Evolutionary conservation across 495 filamentous ascomycete species (phyloP), one percentile per base, ranked within the genome.

Genomic region (Hypoxylon fragiforme): DNA sequence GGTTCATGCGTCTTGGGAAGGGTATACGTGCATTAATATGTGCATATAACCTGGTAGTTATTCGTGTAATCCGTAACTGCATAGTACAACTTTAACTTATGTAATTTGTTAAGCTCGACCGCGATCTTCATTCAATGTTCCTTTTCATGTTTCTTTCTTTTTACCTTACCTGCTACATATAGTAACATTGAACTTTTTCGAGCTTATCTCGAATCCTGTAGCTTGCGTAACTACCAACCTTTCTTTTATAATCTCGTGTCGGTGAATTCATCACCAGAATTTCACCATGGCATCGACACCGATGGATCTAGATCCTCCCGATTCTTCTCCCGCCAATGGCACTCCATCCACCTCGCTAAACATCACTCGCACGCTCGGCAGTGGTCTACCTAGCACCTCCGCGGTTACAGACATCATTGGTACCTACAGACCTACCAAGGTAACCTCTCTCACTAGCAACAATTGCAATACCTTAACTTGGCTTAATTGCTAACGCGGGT

Each of bases 351-450:
- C 56, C 3, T 44, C 63, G 4, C 64, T 77, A 3, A 71, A 72
- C 45, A 75, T 73, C 19, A 64, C 64, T 11, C 66, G 73, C 7
- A 71, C 68, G 7, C 49, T 74, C 13, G 70, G 60, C 18, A 59
- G 66, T 24, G 66, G 65, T 51, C 34, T 64, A 22, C 50, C 64
- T 8, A 57, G 67, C 40, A 78, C 74, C 3, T 68, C 76, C 0
- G 64, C 73, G 16, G 57, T 82, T 21, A 66, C 67, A 16, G 78
- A 81, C 2, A 64, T 79, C 34, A 72, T 82, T 30, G 52, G 71
- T 6, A 69, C 60, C 11, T 82, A 71, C 40, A 59, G 77, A 40
- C 77, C 81, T 39, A 78, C 76, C 2, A 83, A 82, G 71, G 80
- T 81, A 62, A 18, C 53, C 20, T 12, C 12, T 31, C 6, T 35